A percentile compares a stretch with the other conserved stretches of the same genome.
Evolutionary conservation across 805 yeast genomes (phyloP).

Genomic region (Saturnispora hagleri): DNA sequence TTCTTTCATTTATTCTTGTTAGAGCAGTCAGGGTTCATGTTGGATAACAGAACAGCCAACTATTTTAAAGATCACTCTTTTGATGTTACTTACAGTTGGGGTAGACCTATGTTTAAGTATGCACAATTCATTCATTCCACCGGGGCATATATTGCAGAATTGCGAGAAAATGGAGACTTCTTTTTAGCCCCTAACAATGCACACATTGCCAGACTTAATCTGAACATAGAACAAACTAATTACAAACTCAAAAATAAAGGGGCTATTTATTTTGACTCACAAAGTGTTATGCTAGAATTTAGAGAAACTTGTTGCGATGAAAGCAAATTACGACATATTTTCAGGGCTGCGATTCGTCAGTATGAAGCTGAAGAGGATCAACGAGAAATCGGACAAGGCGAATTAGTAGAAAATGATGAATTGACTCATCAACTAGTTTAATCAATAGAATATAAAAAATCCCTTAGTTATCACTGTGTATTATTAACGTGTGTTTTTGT

Average conservation of each 20-base stretch:
- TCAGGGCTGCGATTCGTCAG: slow-evolving; percentile 47
- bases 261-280: slow-evolving; percentile 49
- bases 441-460: background rate
- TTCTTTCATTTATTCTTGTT: slow-evolving; percentile 74
- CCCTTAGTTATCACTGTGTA: background rate
- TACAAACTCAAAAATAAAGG: slow-evolving; percentile 15
- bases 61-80: slow-evolving; percentile 43
- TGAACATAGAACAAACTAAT: slow-evolving; percentile 27
- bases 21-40: slow-evolving; percentile 59
- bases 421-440: background rate
- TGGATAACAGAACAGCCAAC: slow-evolving; percentile 71
- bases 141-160: slow-evolving; percentile 85
- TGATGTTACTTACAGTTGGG: slow-evolving; percentile 85
- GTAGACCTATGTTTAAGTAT: slow-evolving; percentile 68
- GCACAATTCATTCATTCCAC: slow-evolving; percentile 86
- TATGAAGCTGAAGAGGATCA: slow-evolving; percentile 32
- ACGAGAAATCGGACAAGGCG: background rate
- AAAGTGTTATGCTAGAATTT: slow-evolving; percentile 63
- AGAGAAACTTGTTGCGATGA: slow-evolving; percentile 50
- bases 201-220: slow-evolving; percentile 65
- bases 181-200: slow-evolving; percentile 82
- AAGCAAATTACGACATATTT: slow-evolving; percentile 39
- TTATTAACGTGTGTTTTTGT: background rate
- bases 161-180: slow-evolving; percentile 67
- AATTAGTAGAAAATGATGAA: background rate